phyloP scores from a whole-genome alignment of 31 red algal genomes.

The Endocladia muricata region DNA sequence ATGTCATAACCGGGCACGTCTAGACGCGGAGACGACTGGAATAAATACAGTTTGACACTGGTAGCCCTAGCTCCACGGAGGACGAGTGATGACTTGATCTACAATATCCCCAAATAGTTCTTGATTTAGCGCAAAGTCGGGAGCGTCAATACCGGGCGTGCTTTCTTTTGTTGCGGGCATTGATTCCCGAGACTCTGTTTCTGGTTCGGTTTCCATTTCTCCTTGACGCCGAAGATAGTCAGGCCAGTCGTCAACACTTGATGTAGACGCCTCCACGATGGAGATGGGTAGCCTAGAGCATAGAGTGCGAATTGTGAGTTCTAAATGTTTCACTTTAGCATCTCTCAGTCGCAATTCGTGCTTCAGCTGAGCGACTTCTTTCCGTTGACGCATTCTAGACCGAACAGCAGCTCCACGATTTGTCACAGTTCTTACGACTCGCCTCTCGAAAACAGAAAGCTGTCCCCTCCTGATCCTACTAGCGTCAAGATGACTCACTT shows the following conservation, averaged over 20 bases:
- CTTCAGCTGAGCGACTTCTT: conserved; percentile 40
- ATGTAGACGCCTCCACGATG: not conserved
- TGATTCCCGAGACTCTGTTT: not conserved
- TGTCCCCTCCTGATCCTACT: conserved; percentile 38
- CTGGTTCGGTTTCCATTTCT: not conserved
- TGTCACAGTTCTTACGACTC: conserved; percentile 62
- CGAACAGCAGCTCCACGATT: conserved; percentile 60
- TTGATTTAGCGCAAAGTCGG: conserved; percentile 14
- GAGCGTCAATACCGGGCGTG: conserved; percentile 7
- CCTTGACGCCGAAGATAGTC: not conserved
- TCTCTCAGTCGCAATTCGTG: conserved; percentile 30
- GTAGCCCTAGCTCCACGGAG: conserved; percentile 8
- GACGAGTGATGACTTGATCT: conserved; percentile 13
- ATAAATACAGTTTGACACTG: not conserved
- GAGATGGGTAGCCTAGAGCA: conserved; percentile 21
- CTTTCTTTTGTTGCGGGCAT: not conserved
- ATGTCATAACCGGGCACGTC: too few species aligned
- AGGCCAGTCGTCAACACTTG: not conserved
- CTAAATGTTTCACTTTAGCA: conserved; percentile 10
- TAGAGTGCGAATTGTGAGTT: conserved; percentile 18
- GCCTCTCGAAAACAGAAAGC: conserved; percentile 47
- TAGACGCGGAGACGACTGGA: too few species aligned
- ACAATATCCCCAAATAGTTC: conserved; percentile 14
- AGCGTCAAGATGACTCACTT: conserved; percentile 11
- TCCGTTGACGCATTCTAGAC: conserved; percentile 51